Base-by-base conservation (phyloP, 345 rosid genomes). In the Dipteronia sinensis region DNA sequence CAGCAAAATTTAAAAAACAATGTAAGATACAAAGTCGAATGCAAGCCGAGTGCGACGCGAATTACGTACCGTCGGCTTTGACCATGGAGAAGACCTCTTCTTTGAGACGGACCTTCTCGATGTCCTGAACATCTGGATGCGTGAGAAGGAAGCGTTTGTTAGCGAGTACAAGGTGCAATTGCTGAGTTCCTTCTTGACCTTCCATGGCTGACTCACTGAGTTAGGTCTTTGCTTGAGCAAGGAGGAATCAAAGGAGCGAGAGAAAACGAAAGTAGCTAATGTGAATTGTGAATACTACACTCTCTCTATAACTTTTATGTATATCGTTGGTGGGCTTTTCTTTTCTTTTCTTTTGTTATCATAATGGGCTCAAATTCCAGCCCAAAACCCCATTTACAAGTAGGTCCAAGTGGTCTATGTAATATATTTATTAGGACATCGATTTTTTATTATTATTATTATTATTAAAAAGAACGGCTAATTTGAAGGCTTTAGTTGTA, bases 81-180 rank as follows among this genome's bases (percentile, higher is more conserved):
- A 94, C 86, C 78, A 90, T 82, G 16, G 89, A 82, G 67, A 94
- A 76, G 78, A 94, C 98, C 83, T 96, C 99, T 47, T 90, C 89
- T 85, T 88, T 89, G 88, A 94, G 95, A 51, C 85, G 92, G 78
- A 94, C 95, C 90, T 93, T 94, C 87, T 94, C 97, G 73, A 93
- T 94, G 89, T 94, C 98, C 59, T 78, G 91, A 0, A 93, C 94
- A 76, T 91, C 97, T 6, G 88, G 90, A 74, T 91, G 97, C 4
- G 86, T 90, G 44, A 96, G 85, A 55, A 90, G 98, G 86, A 92
- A 96, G 70, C 87, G 91, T 83, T 91, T 91, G 92, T 91, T 66
- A 0, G 94, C 97, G 25, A 96, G 92, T n/a, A 88, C 81, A 55
- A 96, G 94, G 51, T 94, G 98, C 63, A 95, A 85, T 74, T 94